Conservation (phyloP, 1,139 yeast species). For the Blastobotrys illinoisensis region DNA sequence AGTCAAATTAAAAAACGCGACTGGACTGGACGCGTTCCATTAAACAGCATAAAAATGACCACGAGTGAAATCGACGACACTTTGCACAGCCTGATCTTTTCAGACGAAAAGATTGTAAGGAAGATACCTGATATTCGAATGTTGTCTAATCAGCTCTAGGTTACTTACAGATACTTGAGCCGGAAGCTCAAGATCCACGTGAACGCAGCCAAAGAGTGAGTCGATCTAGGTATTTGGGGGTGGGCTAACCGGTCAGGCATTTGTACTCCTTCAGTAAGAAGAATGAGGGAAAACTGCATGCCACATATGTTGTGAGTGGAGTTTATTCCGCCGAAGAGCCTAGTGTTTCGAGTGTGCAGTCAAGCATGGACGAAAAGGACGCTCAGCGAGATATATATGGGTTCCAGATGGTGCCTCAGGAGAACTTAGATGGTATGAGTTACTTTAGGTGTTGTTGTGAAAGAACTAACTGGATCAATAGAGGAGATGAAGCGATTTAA, state of each 20-base stretch:
- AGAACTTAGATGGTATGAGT: conserved; percentile 10
- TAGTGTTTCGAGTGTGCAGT: conserved; percentile 10
- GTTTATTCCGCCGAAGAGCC: background rate
- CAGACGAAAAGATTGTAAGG: conserved; percentile 18
- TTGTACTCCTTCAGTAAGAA: conserved; percentile 16
- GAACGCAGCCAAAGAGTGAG: conserved; percentile 24
- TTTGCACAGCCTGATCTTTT: conserved; percentile 18
- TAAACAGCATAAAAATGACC: conserved; percentile 1
- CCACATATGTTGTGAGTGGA: conserved; percentile 10
- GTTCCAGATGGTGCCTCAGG: conserved; percentile 13
- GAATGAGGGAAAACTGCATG: conserved; percentile 9
- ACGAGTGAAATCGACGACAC: conserved; percentile 1
- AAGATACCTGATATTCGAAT: background rate
- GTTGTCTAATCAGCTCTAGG: conserved; percentile 12
- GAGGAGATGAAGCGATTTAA: conserved; percentile 12
- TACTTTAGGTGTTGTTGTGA: too few relatives aligned
- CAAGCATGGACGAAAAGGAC: conserved; percentile 5
- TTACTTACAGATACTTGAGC: conserved; percentile 28
- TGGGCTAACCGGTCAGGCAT: conserved; percentile 6
- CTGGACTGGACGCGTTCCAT: background rate
- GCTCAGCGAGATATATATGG: background rate
- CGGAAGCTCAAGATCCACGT: conserved; percentile 23
- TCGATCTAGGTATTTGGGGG: background rate
- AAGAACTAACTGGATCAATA: background rate
- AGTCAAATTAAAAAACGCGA: background rate